Conservation (phyloP, 2,329 filamentous ascomycete species). For the Cercospora sojina region DNA sequence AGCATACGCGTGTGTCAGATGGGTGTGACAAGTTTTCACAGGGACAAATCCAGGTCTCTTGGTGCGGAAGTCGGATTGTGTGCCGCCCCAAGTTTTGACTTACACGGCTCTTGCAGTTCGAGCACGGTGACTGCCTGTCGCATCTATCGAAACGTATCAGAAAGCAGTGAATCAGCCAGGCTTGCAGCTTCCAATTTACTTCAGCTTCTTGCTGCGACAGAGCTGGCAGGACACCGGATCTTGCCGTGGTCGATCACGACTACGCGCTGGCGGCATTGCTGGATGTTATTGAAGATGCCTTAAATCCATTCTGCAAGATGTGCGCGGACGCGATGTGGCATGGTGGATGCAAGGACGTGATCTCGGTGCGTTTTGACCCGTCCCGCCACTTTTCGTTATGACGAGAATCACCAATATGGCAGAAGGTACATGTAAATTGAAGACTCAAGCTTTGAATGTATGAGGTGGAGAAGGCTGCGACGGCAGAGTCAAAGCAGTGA, state of each 20-base stretch:
- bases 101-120: conserved; percentile 25
- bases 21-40: background rate
- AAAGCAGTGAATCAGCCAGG: background rate
- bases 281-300: background rate
- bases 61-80: background rate
- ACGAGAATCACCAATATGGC: background rate
- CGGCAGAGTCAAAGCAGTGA: background rate
- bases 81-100: background rate
- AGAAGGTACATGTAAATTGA: background rate
- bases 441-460: background rate
- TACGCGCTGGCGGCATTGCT: conserved; percentile 13
- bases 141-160: conserved; percentile 13
- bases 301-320: background rate
- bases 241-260: conserved; percentile 24
- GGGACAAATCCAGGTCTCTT: background rate
- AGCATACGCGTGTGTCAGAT: background rate
- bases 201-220: conserved; percentile 23
- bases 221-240: conserved; percentile 32
- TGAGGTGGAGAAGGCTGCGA: background rate
- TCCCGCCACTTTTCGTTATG: background rate
- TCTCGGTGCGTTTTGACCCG: background rate
- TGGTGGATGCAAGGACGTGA: background rate
- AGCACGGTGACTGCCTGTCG: conserved; percentile 27
- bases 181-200: background rate
- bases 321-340: background rate